These are phyloP conservation scores for Aphanomyces cochlioides DNA, from an alignment of 352 stramenopile genomes.

Conservation along the genomic window DNA sequence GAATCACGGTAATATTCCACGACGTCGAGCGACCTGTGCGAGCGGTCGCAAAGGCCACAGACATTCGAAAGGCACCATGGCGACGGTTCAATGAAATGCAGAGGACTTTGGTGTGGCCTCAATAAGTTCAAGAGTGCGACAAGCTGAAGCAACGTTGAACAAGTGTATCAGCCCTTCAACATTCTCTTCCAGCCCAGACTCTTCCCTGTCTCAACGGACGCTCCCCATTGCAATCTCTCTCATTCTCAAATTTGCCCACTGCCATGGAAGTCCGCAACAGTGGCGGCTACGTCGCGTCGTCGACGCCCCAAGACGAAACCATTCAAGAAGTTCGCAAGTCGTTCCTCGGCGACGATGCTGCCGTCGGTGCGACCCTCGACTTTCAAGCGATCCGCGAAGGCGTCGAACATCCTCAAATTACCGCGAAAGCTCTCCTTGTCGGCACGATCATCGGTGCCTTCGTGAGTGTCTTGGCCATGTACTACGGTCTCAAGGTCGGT, in stretches of 20 bases:
- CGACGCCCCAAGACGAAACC: background rate
- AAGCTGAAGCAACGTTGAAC: no score
- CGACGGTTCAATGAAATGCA: no score
- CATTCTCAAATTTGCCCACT: background rate
- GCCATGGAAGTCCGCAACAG: background rate
- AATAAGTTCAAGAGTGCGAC: no score
- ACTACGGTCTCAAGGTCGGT: conserved; percentile 28
- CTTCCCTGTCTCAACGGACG: background rate
- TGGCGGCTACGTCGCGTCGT: background rate
- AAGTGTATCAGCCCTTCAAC: background rate
- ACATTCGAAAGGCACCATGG: no score
- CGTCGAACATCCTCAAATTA: conserved; percentile 18
- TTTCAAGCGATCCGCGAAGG: conserved; percentile 17
- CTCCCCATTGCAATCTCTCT: background rate
- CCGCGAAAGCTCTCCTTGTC: conserved; percentile 15
- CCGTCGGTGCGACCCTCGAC: background rate
- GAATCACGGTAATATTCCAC: no score
- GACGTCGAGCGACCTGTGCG: no score
- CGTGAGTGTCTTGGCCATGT: conserved; percentile 26
- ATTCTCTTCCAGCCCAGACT: background rate
- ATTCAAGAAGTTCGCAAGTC: background rate
- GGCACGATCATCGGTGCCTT: conserved; percentile 20
- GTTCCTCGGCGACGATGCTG: background rate
- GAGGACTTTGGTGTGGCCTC: no score
- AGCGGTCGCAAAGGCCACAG: no score